Base-by-base conservation (phyloP, 2,329 filamentous ascomycete species). In the Grosmannia serpens region DNA sequence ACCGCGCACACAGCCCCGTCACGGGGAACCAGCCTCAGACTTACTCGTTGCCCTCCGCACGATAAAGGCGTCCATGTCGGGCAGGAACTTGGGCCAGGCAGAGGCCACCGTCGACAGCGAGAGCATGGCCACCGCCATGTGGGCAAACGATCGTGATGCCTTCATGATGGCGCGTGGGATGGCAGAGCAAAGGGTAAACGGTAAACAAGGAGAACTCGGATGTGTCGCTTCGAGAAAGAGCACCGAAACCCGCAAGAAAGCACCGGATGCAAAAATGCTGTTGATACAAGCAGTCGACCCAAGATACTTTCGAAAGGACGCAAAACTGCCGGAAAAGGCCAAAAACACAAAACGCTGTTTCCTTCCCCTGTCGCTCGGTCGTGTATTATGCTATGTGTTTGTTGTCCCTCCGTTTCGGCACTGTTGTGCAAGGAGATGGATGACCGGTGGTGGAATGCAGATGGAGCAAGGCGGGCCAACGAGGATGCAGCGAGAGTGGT, bases 31-130 rank as follows among this genome's bases (percentile, higher is more conserved):
- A 3, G 49, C 11, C 24, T 26, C 56, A 59, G 58, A 52, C 58
- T 59, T 52, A 64, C 59, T n/a, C 62, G 55, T 38, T 58, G 64
- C 51, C 20, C 41, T 27, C 54, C 79, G 75, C 55, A 79, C 80
- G 47, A 84, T 70, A 41, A 86, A 67, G 17, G 76, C 67, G 62
- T 83, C 77, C 41, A 76, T 53, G 15, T 79, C 74, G 22, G 81
- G 80, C 44, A 84, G 79, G 44, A 81, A 84, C 59, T 76, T 79
- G 53, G 77, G 56, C 61, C 66, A 64, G 1, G 68, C 80, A 57
- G 78, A 74, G n/a, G 75, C 75, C 26, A 80, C 63, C 20, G 77
- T 73, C 10, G 77, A 70, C 57, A 83, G 69, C 35, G 81, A 75
- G 50, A 84, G 72, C 63, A 82, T 73, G 58, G 78, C 63, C 56